A percentile compares a stretch with the other conserved stretches of the same genome.
Evolutionary conservation across 2,329 filamentous ascomycete genomes (phyloP).

Genomic region (Talaromyces albobiverticillius): DNA sequence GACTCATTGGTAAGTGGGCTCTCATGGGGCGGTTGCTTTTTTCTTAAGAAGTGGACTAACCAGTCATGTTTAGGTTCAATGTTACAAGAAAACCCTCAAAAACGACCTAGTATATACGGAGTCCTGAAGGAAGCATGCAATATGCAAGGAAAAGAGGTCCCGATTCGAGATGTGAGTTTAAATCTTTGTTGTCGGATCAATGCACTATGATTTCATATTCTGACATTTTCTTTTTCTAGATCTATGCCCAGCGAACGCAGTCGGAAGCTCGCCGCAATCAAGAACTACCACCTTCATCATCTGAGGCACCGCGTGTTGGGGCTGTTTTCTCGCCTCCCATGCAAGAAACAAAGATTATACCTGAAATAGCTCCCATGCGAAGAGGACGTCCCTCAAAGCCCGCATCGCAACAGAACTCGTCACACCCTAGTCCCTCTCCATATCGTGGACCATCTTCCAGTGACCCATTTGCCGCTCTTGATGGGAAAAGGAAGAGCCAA

Average conservation of each 20-base stretch:
- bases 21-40: background rate
- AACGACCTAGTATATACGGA: conserved; percentile 90
- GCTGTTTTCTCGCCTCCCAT: conserved; percentile 76
- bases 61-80: conserved; percentile 65
- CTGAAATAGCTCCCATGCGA: conserved; percentile 91
- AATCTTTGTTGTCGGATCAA: background rate
- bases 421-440: conserved; percentile 65
- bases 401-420: conserved; percentile 44
- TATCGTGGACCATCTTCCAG: conserved; percentile 55
- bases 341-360: conserved; percentile 69
- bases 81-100: conserved; percentile 77
- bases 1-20: conserved; percentile 68
- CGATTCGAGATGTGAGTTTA: conserved; percentile 77
- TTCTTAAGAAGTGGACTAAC: conserved; percentile 21
- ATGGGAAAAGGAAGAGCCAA: conserved; percentile 55
- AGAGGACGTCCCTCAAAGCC: conserved; percentile 69
- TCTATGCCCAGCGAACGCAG: conserved; percentile 61
- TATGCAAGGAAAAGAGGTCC: conserved; percentile 83
- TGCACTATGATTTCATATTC: background rate
- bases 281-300: conserved; percentile 56
- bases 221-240: background rate
- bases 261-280: conserved; percentile 63
- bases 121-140: conserved; percentile 80
- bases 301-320: conserved; percentile 65
- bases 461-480: conserved; percentile 89